These are phyloP conservation scores for Ceratobasidium sp. DNA, from an alignment of 1,284 basidiomycete species.

Conservation along the genomic window DNA sequence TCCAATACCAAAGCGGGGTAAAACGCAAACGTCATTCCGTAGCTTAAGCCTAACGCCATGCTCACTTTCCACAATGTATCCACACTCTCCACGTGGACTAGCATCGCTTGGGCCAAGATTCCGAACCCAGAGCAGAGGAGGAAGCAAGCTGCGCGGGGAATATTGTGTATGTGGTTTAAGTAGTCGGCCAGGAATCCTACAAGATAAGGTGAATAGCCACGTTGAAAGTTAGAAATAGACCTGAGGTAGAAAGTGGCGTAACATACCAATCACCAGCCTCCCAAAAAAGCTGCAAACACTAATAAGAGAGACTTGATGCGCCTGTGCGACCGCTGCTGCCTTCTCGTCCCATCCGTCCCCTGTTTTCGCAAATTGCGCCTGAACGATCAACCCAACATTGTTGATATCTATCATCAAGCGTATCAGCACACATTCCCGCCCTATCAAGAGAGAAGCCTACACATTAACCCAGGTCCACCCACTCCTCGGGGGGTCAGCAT, in stretches of 20 bases:
- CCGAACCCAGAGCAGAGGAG: constrained; percentile 75
- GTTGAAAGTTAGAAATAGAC: too few species aligned
- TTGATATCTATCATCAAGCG: constrained; percentile 77
- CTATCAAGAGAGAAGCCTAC: constrained; percentile 60
- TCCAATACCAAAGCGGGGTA: constrained; percentile 84
- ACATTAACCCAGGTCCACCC: constrained; percentile 91
- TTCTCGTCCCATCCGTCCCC: constrained; percentile 75
- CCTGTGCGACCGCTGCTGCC: constrained; percentile 81
- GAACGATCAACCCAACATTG: constrained; percentile 92
- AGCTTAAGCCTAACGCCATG: constrained; percentile 76
- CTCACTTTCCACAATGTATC: constrained; percentile 79
- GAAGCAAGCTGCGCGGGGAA: constrained; percentile 81
- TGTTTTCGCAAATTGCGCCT: constrained; percentile 79
- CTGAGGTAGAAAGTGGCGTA: not conserved
- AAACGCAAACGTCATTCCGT: constrained; percentile 84
- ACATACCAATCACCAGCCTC: constrained; percentile 79
- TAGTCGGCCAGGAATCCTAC: constrained; percentile 82
- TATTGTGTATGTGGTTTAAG: constrained; percentile 68
- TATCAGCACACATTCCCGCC: not conserved
- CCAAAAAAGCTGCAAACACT: constrained; percentile 89
- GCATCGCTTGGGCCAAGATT: constrained; percentile 71
- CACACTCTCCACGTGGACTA: constrained; percentile 3
- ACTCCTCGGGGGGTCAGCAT: constrained; percentile 62
- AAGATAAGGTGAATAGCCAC: too few species aligned
- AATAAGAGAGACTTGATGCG: constrained; percentile 86